Evolutionary conservation across 2,329 filamentous ascomycete genomes (phyloP).

Genomic region (Neospermospora avenae): DNA sequence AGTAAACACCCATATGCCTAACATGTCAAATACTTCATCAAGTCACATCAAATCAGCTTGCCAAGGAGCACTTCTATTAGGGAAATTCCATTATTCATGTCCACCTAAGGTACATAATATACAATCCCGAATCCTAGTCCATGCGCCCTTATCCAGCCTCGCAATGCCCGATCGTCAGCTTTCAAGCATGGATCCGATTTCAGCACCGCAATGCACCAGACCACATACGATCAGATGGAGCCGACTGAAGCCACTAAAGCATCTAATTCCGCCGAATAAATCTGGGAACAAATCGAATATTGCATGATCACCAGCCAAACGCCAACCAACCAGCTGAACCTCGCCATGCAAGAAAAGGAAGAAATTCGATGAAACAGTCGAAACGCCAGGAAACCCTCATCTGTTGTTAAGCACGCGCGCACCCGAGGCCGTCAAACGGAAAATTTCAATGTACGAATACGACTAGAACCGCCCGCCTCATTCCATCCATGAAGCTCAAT

Average conservation of each 20-base stretch:
- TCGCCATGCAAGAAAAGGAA: constrained; percentile 1
- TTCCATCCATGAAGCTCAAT: neutral
- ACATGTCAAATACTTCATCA: no score
- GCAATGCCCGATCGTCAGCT: neutral
- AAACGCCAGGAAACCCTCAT: neutral
- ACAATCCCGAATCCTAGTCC: neutral
- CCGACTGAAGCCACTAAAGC: neutral
- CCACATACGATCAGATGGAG: neutral
- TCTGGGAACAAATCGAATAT: neutral
- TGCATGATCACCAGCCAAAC: neutral
- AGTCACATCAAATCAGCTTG: neutral
- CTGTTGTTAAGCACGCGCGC: neutral
- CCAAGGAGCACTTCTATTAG: neutral
- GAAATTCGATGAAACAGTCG: neutral
- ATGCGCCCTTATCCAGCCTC: neutral
- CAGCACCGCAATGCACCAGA: constrained; percentile 1
- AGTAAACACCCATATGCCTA: no score
- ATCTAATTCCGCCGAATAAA: neutral
- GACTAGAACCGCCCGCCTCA: neutral
- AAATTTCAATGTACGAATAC: neutral
- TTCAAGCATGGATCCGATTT: neutral
- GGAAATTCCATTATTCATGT: neutral
- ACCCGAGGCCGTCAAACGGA: neutral
- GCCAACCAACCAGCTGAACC: neutral
- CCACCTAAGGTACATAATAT: neutral